These are phyloP conservation scores for Calonectria naviculata DNA, from an alignment of 2,329 filamentous ascomycete species.

Conservation along the genomic window DNA sequence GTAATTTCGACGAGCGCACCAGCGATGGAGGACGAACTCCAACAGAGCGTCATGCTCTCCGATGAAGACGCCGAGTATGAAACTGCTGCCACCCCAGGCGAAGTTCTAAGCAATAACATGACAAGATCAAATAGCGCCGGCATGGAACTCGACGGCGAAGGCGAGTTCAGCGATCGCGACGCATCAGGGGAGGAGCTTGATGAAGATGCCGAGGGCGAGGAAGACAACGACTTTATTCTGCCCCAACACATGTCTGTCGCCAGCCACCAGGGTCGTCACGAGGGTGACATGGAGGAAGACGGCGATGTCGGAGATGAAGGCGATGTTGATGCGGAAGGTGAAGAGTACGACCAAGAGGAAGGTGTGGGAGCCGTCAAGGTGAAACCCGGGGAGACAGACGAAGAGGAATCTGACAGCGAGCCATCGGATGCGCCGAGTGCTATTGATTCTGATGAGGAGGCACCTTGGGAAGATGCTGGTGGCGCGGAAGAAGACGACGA, in stretches of 20 bases:
- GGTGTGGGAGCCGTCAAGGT: conserved; percentile 69
- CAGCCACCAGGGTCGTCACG: background rate
- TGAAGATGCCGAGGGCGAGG: conserved; percentile 55
- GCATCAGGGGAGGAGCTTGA: conserved; percentile 56
- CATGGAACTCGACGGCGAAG: conserved; percentile 40
- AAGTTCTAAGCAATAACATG: conserved; percentile 35
- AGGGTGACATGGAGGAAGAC: conserved; percentile 45
- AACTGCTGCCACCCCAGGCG: conserved; percentile 46
- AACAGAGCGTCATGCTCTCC: conserved; percentile 64
- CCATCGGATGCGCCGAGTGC: conserved; percentile 57
- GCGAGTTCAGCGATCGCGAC: conserved; percentile 52
- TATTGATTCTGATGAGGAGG: conserved; percentile 59
- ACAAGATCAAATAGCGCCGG: conserved; percentile 21
- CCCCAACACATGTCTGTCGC: conserved; percentile 37
- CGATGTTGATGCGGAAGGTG: conserved; percentile 42
- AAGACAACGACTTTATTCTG: conserved; percentile 48
- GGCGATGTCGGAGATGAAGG: conserved; percentile 49
- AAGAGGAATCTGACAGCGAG: conserved; percentile 60
- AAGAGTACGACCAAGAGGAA: conserved; percentile 59
- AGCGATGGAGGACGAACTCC: conserved; percentile 67
- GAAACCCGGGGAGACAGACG: conserved; percentile 61
- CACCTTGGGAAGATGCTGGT: conserved; percentile 65
- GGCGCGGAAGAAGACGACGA: conserved; percentile 70
- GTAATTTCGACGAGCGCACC: conserved; percentile 62
- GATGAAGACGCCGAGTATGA: conserved; percentile 61